Evolutionary conservation across 805 yeast genomes (phyloP).

Genomic region (Metschnikowia reukaufii): DNA sequence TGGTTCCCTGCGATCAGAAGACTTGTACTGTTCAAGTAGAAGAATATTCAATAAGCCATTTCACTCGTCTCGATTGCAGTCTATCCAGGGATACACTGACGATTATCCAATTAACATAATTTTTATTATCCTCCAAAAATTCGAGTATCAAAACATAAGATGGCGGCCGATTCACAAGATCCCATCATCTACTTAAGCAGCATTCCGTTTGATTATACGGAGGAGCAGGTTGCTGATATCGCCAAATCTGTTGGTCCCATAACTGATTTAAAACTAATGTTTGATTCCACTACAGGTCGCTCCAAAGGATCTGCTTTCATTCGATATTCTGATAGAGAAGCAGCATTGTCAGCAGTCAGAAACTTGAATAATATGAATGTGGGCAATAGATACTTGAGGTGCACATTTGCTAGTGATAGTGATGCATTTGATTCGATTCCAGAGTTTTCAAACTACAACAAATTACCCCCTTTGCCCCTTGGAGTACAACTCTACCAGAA

Average conservation of each 20-base stretch:
- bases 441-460: constrained; percentile 24
- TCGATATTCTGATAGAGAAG: constrained; percentile 76
- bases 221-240: constrained; percentile 85
- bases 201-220: constrained; percentile 91
- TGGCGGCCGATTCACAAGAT: constrained; percentile 15
- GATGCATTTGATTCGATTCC: constrained; percentile 20
- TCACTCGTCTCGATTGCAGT: too few species aligned
- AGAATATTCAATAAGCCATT: not conserved
- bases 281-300: constrained; percentile 85
- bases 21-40: too few species aligned
- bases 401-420: constrained; percentile 66
- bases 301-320: constrained; percentile 91
- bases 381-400: constrained; percentile 69
- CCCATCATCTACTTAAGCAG: constrained; percentile 69
- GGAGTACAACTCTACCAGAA: constrained; percentile 43
- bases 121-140: not conserved
- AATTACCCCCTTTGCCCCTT: constrained; percentile 41
- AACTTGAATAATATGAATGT: constrained; percentile 77
- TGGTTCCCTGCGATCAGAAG: not conserved
- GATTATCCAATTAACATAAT: not conserved
- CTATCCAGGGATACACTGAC: too few species aligned
- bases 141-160: not conserved
- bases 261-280: constrained; percentile 66
- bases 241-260: constrained; percentile 91
- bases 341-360: constrained; percentile 88